Evolutionary conservation across 495 filamentous ascomycete genomes (phyloP), one percentile per base, ranked within the genome.

Genomic region (Tuber calosporum): DNA sequence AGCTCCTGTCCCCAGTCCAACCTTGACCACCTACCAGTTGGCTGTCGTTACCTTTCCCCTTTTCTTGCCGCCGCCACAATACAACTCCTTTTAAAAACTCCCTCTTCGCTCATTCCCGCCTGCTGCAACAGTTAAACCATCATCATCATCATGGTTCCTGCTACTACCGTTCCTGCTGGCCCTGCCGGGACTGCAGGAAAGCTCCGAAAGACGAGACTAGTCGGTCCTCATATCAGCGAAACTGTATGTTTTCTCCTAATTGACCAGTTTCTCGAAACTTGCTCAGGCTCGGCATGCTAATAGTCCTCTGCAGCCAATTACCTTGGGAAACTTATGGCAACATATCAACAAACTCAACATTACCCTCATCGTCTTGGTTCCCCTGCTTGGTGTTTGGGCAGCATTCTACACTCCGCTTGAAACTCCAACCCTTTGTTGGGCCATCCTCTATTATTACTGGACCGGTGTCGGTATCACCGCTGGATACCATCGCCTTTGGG

Each of bases 281-380:
- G 48, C 58, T 17, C 20, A 38, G 39, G 17, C 7, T 40, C 2
- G 41, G 19, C 8, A 66, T 74, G 39, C 71, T 78, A 71, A 79
- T 22, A 20, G 39, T 53, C 30, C 13, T 7, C 62, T 70, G 71
- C 68, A 85, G 79, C 89, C 90, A 68, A 90, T 98, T 73, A 97
- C 92, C 70, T 86, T 86, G 82, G 80, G 86, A 75, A 99, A 99
- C 85, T 97, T 93, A 93, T 90, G 94, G 85, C 92, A 96, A 83
- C 96, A 98, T 81, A 88, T 98, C 87, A 94, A 98, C 87, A 97
- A 95, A 93, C 84, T 96, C 39, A 94, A 97, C 82, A 90, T 94
- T 66, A 87, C 86, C 79, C 86, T 98, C 83, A 97, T 99, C 83
- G 84, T 97, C 81, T 87, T 90, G 75, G 88, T 98, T 66, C 95